phyloP scores from a whole-genome alignment of 2,329 filamentous ascomycete genomes.

The Aspergillus nomiae region DNA sequence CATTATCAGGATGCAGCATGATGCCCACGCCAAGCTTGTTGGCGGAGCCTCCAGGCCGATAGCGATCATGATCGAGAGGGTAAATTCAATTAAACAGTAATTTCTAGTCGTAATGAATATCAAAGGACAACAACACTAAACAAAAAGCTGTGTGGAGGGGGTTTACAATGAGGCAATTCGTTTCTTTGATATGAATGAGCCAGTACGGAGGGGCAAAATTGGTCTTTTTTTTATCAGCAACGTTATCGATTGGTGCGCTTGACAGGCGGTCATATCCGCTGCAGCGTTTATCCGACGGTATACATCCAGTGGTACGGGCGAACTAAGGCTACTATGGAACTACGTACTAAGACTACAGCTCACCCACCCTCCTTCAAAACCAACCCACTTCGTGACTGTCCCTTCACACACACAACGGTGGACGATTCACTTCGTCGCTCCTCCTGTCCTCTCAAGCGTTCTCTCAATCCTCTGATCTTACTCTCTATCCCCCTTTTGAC shows the following conservation, averaged over 20 bases:
- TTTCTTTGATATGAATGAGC: not conserved
- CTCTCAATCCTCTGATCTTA: not conserved
- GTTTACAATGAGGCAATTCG: not conserved
- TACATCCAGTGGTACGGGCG: not conserved
- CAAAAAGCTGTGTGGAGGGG: not conserved
- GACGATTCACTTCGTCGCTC: not conserved
- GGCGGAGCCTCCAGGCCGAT: conserved; percentile 84
- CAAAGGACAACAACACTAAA: not conserved
- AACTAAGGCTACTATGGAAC: not conserved
- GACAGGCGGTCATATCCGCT: conserved; percentile 14
- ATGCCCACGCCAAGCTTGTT: conserved; percentile 97
- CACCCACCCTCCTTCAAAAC: not conserved
- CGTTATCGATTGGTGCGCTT: conserved; percentile 32
- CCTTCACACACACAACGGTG: not conserved
- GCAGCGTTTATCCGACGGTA: conserved; percentile 32
- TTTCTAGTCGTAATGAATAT: not conserved
- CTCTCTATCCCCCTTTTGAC: conserved; percentile 6
- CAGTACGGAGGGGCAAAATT: conserved; percentile 19
- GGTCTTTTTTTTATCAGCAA: conserved; percentile 26
- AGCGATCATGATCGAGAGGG: conserved; percentile 57
- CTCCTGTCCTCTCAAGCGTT: not conserved
- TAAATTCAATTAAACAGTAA: not conserved
- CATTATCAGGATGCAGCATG: conserved; percentile 69
- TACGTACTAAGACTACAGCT: not conserved
- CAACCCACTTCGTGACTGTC: not conserved